Base-by-base conservation (phyloP, 345 rosid genomes). In the Clausena lansium region DNA sequence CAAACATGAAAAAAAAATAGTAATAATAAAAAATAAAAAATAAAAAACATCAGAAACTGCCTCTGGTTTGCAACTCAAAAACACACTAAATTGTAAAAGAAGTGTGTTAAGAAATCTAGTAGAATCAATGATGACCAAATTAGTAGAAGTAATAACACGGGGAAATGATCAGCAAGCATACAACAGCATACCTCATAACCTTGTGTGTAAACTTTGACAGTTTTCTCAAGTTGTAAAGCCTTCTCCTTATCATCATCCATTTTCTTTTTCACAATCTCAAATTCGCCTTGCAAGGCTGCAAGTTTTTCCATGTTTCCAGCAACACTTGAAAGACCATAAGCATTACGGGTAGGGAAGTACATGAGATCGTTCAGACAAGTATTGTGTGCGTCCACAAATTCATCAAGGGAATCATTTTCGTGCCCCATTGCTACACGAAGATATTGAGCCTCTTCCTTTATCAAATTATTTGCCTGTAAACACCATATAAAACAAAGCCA, bases 281-380 rank as follows among this genome's bases (percentile, higher is more conserved):
- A 89, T 78, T 97, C 98, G 79, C 84, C 83, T 81, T 91, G 96
- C 79, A 93, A 85, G 22, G 98, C 97, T 25, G 94, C 88, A 70
- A 97, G 90, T 87, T 97, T 97, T 81, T 97, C 99, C 59, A 86
- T 82, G 66, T 85, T 91, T 79, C 88, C 98, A 69, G 98, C 99
- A 83, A 97, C 99, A 87, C 98, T 97, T 38, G 98, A 83, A 67
- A 91, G 92, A 82, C 94, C 98, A 65, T 87, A 93, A 30, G 98
- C 97, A 75, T 89, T 86, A 22, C 98, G 92, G 9, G 94, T 88
- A 64, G 99, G 99, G 85, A 94, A 93, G 87, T 90, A 97, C 97
- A 94, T 93, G 77, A 97, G 92, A 87, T 97, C 98, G 71, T 91
- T 94, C 74, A 97, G 77, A 78, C 97, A 97, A 25, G 92, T 93